Evolutionary conservation across 306 rosid species (phyloP), one percentile per base, ranked within the genome.

Genomic region (Pyrus betulifolia): DNA sequence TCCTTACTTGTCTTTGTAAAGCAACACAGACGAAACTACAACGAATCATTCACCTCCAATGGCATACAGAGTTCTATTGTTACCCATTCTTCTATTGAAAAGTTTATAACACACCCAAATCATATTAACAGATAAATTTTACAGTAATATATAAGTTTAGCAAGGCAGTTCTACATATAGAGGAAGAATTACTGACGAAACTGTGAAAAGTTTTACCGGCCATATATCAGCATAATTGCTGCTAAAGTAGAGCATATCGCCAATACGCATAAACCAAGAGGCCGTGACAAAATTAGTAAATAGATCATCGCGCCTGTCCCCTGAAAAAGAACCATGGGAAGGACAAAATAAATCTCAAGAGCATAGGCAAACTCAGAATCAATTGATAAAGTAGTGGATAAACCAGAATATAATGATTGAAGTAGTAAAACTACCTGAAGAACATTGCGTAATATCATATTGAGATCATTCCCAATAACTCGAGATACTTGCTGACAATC

Each of bases 401-500:
- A 78, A 95, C 96, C 97, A 89, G 96, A 81, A 92, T 22, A 25
- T 27, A 17, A 58, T n/a, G 23, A 25, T 22, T 58, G 0, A 12
- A 25, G 35, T 60, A 18, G 33, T 60, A 25, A 74, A 78, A 69
- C 71, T 78, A 95, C 98, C 98, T 92, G 97, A 84, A 95, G 90
- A 76, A 77, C 62, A 67, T 95, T 92, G 84, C 97, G 97, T 74
- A 95, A 40, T 85, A 95, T 95, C 86, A 95, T 22, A 84, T 95
- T 92, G 82, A 95, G 97, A 89, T 95, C 98, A 83, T 89, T 90
- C 77, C 98, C 98, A 69, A 92, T 95, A 78, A 95, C 98, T 57
- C 96, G 86, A 69, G 98, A 95, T 62, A 92, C 97, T 92, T 95
- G 97, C 84, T 92, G 98, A 72, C 98, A 95, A 86, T 95, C 98